Base-by-base conservation (phyloP, 2,329 filamentous ascomycete species). In the Clonostachys rhizophaga region DNA sequence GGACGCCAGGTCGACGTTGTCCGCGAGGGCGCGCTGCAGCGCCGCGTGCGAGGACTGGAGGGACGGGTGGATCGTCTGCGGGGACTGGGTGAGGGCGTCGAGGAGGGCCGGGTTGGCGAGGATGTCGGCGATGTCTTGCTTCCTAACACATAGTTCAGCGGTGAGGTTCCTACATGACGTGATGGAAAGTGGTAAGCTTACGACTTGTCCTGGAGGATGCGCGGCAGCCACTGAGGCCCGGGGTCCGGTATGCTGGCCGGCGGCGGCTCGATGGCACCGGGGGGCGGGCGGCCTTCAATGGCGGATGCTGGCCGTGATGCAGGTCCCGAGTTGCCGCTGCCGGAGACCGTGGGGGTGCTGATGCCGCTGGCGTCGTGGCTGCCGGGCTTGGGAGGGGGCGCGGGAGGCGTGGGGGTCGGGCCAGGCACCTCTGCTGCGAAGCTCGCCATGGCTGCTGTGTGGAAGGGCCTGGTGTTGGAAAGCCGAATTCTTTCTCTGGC, bases 181-280 rank as follows among this genome's bases (percentile, higher is more conserved):
- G 16, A 16, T 16, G 16, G 16, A 16, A 16, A 16, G 16, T 42
- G 47, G 17, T 39, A 24, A 39, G 70, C 81, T 54, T 72, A 95
- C 90, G 88, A 84, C 71, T 94, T 95, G 59, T 94, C 87, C 59
- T 87, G 80, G 3, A 96, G 70, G 12, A 83, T 70, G 50, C 81
- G 78, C 2, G 91, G 91, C 4, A 96, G 74, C 91, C 91, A 96
- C 52, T 84, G 79, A 45, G 87, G 82, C 17, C 84, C 81, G 0
- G 81, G 81, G 54, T 85, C 82, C 4, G 74, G 68, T 39, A 74
- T 67, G 3, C 64, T 58, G 14, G 69, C 64, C 37, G 66, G 59
- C n/a, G 59, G 52, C 40, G 40, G 55, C 51, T 49, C 46, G 46
- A 20, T 47, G 33, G 44, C 43, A 30, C 16, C 47, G 16, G 42